These are phyloP conservation scores for Diaporthe sp. DNA, from an alignment of 2,329 filamentous ascomycete genomes.

Conservation along the genomic window DNA sequence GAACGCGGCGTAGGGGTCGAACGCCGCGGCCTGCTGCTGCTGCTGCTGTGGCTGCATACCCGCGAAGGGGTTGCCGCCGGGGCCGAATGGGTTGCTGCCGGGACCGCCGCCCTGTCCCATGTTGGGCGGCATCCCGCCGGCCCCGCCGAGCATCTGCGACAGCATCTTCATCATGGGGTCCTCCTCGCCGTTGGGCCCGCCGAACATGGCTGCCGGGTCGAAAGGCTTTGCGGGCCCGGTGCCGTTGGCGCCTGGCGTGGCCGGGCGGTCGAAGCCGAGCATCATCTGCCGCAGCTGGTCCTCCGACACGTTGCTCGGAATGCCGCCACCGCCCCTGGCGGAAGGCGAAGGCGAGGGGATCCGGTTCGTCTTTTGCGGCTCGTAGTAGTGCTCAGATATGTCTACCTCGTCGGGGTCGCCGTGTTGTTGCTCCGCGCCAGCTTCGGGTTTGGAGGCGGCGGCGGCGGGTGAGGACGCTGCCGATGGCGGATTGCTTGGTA, in stretches of 20 bases:
- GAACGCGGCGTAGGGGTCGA: conserved; percentile 59
- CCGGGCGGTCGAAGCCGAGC: conserved; percentile 64
- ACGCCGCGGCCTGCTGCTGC: conserved; percentile 48
- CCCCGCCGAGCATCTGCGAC: conserved; percentile 74
- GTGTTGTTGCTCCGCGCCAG: conserved; percentile 51
- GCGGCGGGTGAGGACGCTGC: conserved; percentile 51
- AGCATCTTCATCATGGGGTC: conserved; percentile 82
- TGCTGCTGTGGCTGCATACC: conserved; percentile 52
- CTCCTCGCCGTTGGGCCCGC: conserved; percentile 50
- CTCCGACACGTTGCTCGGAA: conserved; percentile 59
- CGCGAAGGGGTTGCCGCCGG: conserved; percentile 48
- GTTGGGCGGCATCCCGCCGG: conserved; percentile 27
- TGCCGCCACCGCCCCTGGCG: conserved; percentile 46
- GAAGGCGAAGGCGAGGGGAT: conserved; percentile 44
- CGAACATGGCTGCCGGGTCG: conserved; percentile 43
- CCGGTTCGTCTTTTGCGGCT: conserved; percentile 61
- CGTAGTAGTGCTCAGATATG: conserved; percentile 81
- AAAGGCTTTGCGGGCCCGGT: conserved; percentile 45
- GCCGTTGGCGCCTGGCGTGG: conserved; percentile 42
- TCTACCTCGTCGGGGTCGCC: conserved; percentile 82
- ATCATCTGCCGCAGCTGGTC: conserved; percentile 75
- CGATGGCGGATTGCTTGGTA: conserved; percentile 39
- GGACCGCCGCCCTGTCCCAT: conserved; percentile 50
- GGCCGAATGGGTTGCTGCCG: conserved; percentile 46
- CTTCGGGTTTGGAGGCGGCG: conserved; percentile 48